Base-by-base conservation (phyloP, 2,329 filamentous ascomycete species). In the Kalmusia sp. region DNA sequence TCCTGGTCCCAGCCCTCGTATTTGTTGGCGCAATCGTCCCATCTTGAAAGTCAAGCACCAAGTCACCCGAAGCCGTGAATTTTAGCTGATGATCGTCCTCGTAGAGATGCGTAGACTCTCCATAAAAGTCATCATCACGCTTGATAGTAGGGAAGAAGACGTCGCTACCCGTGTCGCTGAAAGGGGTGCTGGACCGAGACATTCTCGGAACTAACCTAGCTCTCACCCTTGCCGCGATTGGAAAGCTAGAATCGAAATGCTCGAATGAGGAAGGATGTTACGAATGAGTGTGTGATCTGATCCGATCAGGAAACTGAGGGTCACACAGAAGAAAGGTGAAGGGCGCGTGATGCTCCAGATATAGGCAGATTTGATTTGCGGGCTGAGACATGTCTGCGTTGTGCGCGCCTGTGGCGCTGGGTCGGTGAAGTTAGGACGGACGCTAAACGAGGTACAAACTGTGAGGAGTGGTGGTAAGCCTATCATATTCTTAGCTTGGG, bases 361-460 rank as follows among this genome's bases (percentile, higher is more conserved):
- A 37, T 47, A 47, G 44, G 22, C 9, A 8, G 3, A n/a, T 37
- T 38, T 22, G 6, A 19, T 25, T 17, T 25, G 33, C 24, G 31
- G 28, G 44, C 44, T 47, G 44, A 47, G 44, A 47, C 44, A 47
- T 28, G 30, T 46, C 37, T 47, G 44, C n/a, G 44, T 37, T 27
- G 33, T 25, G n/a, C 33, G 27, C 7, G 27, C 12, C 27, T 6
- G 27, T 28, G 27, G 27, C 27, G 27, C 27, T 28, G 27, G 6
- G 27, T 7, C 27, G 27, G 12, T 28, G n/a, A 28, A 12, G 27
- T 28, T 28, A 12, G 27, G 6, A 28, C 7, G 27, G 12, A 6
- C 7, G 27, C 27, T 12, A 47, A 47, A 28, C 33, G 21, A 28
- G 2, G 4, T 6, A 21, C 44, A 28, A 35, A 46, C 24, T 15